These are phyloP conservation scores for Mycosphaerelloides madeirae DNA, from an alignment of 2,329 filamentous ascomycete species.

Conservation along the genomic window DNA sequence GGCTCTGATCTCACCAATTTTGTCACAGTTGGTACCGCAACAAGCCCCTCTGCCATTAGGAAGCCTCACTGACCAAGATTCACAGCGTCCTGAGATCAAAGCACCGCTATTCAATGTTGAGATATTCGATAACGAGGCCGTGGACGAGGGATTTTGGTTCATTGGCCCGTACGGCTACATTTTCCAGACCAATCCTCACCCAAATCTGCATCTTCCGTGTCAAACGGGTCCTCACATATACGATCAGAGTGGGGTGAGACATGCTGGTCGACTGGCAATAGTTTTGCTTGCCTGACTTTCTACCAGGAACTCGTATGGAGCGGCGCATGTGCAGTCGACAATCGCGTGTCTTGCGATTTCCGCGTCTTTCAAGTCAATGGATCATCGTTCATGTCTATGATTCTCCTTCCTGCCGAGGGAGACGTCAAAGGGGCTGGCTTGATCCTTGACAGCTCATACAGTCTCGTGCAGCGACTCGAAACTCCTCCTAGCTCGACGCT, in stretches of 20 bases:
- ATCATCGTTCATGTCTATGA: conserved; percentile 3
- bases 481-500: not conserved
- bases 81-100: conserved; percentile 18
- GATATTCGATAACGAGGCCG: conserved; percentile 4
- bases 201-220: conserved; percentile 2
- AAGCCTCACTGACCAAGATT: not conserved
- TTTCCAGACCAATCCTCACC: not conserved
- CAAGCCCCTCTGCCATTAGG: no score
- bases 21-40: not conserved
- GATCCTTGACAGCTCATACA: conserved; percentile 4
- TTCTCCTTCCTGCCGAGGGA: conserved; percentile 2
- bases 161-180: conserved; percentile 9
- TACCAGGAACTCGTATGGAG: conserved; percentile 2
- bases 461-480: not conserved
- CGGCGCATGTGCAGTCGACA: not conserved
- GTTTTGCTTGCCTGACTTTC: not conserved
- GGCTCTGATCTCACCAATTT: not conserved
- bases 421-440: conserved; percentile 7
- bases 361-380: conserved; percentile 7
- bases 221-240: conserved; percentile 6
- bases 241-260: conserved; percentile 3
- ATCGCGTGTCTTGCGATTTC: conserved; percentile 11
- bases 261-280: not conserved
- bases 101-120: conserved; percentile 44
- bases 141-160: conserved; percentile 14